These are phyloP conservation scores for Xylariaceae sp. DNA, from an alignment of 2,329 filamentous ascomycete species.

Conservation along the genomic window DNA sequence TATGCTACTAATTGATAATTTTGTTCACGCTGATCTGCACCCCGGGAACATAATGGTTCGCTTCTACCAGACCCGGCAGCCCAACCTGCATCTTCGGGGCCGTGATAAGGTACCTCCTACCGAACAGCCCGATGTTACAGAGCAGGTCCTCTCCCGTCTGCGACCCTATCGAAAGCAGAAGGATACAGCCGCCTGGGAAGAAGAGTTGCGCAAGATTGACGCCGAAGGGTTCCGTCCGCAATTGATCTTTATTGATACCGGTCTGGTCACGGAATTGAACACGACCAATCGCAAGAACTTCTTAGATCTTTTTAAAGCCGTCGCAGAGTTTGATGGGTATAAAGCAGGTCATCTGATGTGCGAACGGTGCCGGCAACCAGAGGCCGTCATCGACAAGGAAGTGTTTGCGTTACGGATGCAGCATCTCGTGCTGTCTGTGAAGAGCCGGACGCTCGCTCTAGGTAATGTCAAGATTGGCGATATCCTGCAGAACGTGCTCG, in stretches of 20 bases:
- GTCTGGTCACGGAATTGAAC: conserved; percentile 90
- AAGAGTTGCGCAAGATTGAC: conserved; percentile 71
- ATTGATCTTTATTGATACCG: conserved; percentile 95
- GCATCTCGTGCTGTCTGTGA: conserved; percentile 85
- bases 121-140: conserved; percentile 65
- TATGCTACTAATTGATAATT: conserved; percentile 96
- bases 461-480: conserved; percentile 96
- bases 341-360: conserved; percentile 94
- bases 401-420: conserved; percentile 96
- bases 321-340: conserved; percentile 96
- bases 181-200: conserved; percentile 65
- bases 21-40: conserved; percentile 92
- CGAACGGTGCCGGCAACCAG: conserved; percentile 85
- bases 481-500: conserved; percentile 81
- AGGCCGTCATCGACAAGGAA: conserved; percentile 81
- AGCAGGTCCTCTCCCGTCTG: conserved; percentile 75
- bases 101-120: conserved; percentile 31
- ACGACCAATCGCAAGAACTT: conserved; percentile 83
- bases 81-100: conserved; percentile 54
- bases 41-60: conserved; percentile 99
- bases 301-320: conserved; percentile 87
- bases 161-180: conserved; percentile 62
- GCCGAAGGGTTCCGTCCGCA: conserved; percentile 86
- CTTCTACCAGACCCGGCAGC: conserved; percentile 79
- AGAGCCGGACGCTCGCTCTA: conserved; percentile 82